Evolutionary conservation across 495 filamentous ascomycete genomes (phyloP).

Genomic region (Symbiotaphrina buchneri): DNA sequence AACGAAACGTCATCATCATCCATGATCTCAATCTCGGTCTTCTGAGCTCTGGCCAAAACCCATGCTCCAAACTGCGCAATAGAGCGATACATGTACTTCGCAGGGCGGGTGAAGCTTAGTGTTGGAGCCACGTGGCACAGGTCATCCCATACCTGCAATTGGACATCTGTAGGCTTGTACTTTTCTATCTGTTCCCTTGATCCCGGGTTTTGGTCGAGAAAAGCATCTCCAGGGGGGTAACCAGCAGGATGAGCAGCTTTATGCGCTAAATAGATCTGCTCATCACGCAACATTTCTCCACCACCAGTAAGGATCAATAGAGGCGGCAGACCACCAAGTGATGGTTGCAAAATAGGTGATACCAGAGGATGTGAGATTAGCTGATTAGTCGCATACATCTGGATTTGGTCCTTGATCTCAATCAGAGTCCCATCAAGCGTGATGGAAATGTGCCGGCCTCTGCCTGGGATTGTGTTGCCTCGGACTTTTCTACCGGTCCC

Average conservation of each 20-base stretch:
- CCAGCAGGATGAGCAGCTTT: conserved; percentile 65
- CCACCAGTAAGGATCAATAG: conserved; percentile 70
- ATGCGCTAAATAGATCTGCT: conserved; percentile 87
- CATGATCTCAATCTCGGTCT: conserved; percentile 51
- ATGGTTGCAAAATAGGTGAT: conserved; percentile 66
- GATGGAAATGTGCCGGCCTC: conserved; percentile 26
- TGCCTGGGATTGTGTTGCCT: conserved; percentile 15
- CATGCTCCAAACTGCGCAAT: conserved; percentile 85
- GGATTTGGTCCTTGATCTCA: conserved; percentile 75
- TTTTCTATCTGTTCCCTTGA: conserved; percentile 24
- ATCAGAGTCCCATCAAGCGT: conserved; percentile 45
- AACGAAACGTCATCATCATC: conserved; percentile 58
- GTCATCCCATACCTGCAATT: conserved; percentile 92
- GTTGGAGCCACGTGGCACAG: conserved; percentile 83
- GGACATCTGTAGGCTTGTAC: conserved; percentile 69
- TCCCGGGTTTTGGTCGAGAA: conserved; percentile 37
- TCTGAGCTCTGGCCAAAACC: conserved; percentile 66
- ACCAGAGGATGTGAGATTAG: conserved; percentile 72
- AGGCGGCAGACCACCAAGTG: conserved; percentile 72
- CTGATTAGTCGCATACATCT: conserved; percentile 83
- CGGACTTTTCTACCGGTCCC: conserved; percentile 8
- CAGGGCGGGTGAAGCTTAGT: conserved; percentile 76
- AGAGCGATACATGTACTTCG: conserved; percentile 81
- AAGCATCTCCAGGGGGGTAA: conserved; percentile 44
- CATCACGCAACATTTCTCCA: conserved; percentile 72